These are phyloP conservation scores for Corniculantispora saksenae DNA, from an alignment of 2,329 filamentous ascomycete genomes.

Conservation along the genomic window DNA sequence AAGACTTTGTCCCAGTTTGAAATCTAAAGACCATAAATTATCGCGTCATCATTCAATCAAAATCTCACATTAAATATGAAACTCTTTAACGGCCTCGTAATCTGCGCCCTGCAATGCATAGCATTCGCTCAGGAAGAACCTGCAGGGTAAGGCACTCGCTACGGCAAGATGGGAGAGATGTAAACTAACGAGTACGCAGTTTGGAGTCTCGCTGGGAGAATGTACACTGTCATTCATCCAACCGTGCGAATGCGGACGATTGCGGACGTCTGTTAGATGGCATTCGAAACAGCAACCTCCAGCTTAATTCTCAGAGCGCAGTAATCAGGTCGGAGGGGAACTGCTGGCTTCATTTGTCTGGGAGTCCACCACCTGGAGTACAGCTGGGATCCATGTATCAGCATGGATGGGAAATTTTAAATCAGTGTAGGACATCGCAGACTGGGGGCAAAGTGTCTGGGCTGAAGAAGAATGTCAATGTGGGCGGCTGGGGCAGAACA, in stretches of 20 bases:
- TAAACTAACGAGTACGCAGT: neutral
- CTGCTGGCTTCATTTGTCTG: neutral
- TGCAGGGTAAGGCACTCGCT: neutral
- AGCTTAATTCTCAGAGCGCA: neutral
- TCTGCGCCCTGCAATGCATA: neutral
- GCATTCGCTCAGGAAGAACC: neutral
- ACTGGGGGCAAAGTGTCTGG: neutral
- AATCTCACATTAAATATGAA: neutral
- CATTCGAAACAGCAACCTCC: neutral
- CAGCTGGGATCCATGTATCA: neutral
- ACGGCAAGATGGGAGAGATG: neutral
- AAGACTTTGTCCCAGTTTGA: neutral
- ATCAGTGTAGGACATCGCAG: neutral
- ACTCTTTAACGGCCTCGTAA: neutral
- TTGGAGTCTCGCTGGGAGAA: constrained; percentile 1
- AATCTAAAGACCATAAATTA: neutral
- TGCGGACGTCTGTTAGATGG: neutral
- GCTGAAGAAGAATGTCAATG: neutral
- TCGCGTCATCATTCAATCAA: neutral
- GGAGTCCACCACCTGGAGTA: neutral
- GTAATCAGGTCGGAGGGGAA: neutral
- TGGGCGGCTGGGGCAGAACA: neutral
- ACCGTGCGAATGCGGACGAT: neutral
- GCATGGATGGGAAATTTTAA: neutral
- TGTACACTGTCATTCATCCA: neutral